Evolutionary conservation across 306 rosid species (phyloP).

Genomic region (Glycine tomentella): DNA sequence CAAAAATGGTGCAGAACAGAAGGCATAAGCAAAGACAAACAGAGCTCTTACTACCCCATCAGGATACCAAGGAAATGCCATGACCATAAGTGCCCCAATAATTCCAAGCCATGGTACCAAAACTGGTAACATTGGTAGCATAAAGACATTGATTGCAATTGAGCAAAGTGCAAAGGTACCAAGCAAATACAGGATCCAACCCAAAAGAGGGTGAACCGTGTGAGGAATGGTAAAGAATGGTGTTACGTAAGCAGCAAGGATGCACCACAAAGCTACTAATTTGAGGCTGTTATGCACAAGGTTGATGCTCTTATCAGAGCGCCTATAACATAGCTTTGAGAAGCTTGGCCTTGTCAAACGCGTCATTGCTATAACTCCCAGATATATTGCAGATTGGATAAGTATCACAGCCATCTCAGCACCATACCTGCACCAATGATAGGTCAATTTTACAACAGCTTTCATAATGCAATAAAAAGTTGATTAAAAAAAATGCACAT

Average conservation of each 20-base stretch:
- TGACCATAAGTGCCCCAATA: conserved; percentile 65
- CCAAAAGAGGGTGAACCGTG: conserved; percentile 74
- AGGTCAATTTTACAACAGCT: background rate
- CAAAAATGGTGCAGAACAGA: conserved; percentile 61
- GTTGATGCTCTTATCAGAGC: conserved; percentile 60
- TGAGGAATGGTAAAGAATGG: conserved; percentile 72
- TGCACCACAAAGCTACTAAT: conserved; percentile 61
- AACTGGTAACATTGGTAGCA: conserved; percentile 67
- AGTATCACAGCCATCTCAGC: conserved; percentile 66
- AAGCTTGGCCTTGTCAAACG: conserved; percentile 72
- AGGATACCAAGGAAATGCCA: conserved; percentile 80
- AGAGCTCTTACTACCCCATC: conserved; percentile 75
- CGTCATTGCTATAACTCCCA: conserved; percentile 65
- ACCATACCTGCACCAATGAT: conserved; percentile 57
- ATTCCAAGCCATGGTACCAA: conserved; percentile 64
- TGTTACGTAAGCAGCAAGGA: conserved; percentile 61
- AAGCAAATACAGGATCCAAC: conserved; percentile 73
- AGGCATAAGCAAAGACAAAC: conserved; percentile 67
- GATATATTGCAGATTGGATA: conserved; percentile 57
- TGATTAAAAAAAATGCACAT: background rate
- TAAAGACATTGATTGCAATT: conserved; percentile 56
- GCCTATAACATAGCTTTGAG: conserved; percentile 67
- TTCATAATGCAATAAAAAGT: background rate
- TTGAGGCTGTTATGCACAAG: conserved; percentile 60
- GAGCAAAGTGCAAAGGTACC: conserved; percentile 65